phyloP scores from a whole-genome alignment of 1,139 yeast species.

The Yamadazyma siamensis region DNA sequence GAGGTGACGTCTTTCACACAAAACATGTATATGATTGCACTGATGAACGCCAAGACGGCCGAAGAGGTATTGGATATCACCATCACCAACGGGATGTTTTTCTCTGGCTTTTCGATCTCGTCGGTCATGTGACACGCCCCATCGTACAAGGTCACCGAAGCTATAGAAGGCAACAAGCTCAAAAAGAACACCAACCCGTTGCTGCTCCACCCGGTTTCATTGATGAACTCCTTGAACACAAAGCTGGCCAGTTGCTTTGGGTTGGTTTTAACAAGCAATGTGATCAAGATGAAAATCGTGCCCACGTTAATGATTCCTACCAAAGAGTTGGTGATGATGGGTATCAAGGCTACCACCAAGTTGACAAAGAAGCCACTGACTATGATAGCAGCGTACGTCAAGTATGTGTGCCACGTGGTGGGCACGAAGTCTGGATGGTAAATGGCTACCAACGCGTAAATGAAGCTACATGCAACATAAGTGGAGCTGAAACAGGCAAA shows the following conservation, averaged over 20 bases:
- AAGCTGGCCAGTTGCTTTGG: slow-evolving; percentile 22
- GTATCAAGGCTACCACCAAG: slow-evolving; percentile 18
- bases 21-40: slow-evolving; percentile 26
- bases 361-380: slow-evolving; percentile 18
- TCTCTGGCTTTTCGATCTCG: slow-evolving; percentile 25
- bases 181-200: slow-evolving; percentile 27
- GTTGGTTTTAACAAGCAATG: slow-evolving; percentile 21
- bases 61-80: slow-evolving; percentile 21
- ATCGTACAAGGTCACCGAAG: slow-evolving; percentile 24
- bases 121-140: slow-evolving; percentile 32
- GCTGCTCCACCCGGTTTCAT: slow-evolving; percentile 27
- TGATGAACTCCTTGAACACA: slow-evolving; percentile 22
- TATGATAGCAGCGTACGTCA: slow-evolving; percentile 18
- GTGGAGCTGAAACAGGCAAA: slow-evolving; percentile 34
- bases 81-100: slow-evolving; percentile 27
- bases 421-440: slow-evolving; percentile 22
- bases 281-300: slow-evolving; percentile 22
- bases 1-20: slow-evolving; percentile 18
- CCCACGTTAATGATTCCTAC: slow-evolving; percentile 22
- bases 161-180: slow-evolving; percentile 25
- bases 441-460: slow-evolving; percentile 39
- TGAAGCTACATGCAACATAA: slow-evolving; percentile 39
- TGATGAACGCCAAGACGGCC: slow-evolving; percentile 19
- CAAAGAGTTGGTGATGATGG: slow-evolving; percentile 17
- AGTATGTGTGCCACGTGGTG: slow-evolving; percentile 22